Base-by-base conservation (phyloP, 2,329 filamentous ascomycete species). In the Alternaria rosae region DNA sequence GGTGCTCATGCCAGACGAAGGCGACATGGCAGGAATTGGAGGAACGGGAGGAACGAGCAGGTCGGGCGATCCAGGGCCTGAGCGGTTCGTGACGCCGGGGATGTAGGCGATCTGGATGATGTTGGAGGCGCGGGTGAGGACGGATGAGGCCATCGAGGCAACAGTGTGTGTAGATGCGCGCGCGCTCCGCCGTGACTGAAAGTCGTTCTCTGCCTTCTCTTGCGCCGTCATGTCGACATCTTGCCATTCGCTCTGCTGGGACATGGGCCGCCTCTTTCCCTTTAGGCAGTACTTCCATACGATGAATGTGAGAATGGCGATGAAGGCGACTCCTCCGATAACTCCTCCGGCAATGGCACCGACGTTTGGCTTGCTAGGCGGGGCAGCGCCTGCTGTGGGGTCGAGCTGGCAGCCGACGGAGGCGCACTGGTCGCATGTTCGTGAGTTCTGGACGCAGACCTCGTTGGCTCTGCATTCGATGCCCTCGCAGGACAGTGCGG, bases 51-150 rank as follows among this genome's bases (percentile, higher is more conserved):
- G 93, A 5, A 96, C 91, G 53, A 94, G 86, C 20, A 93, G 83
- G 41, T 88, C 89, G 4, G 92, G 92, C 1, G 93, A 94, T n/a
- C 91, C 90, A 6, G 92, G 91, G 8, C 90, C 89, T 12, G 94
- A 93, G 69, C 94, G 88, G 82, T 97, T 97, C 63, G 93, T 97
- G 73, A 98, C 94, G 62, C 95, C 95, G 13, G 95, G 95, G 69
- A 99, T 98, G 80, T 98, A 99, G 58, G 95, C 95, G 80, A 99
- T 99, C 82, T 98, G 95, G 73, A 99, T 99, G 77, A 99, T 94
- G 83, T 99, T 99, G 74, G 95, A 98, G 51, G 95, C 95, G 65
- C 95, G 90, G 17, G 95, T 98, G 63, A 97, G 87, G 61, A 98
- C 93, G 25, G 94, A 98, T 10, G 94, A 97, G 15, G 95, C 95